Evolutionary conservation across 2,329 filamentous ascomycete species (phyloP), one percentile per base, ranked within the genome.

Genomic region (Geosmithia flava): DNA sequence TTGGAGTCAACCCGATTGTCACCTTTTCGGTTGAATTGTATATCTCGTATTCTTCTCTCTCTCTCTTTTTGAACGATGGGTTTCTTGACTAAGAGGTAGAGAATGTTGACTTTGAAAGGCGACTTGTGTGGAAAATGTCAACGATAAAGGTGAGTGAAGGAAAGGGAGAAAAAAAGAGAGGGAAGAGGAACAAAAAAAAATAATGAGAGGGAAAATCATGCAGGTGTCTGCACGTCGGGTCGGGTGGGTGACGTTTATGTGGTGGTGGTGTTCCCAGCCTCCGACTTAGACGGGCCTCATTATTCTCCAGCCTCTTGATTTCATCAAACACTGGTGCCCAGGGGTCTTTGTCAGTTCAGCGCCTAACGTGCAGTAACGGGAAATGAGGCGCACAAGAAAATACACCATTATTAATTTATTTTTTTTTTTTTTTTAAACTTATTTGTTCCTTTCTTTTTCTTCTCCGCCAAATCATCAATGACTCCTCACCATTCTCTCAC

Each of bases 211-310:
- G 33, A 37, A 16, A 37, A 37, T 37, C 33, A 37, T 37, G 33
- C 33, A 37, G 33, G 33, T 37, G 33, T 16, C 33, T 37, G 33
- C 33, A 37, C 33, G 11, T 37, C 33, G 33, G 33, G 33, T 37
- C 11, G 33, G 33, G 33, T 37, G 33, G 33, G 6, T 37, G 33
- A 37, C 33, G 33, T 37, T 37, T 37, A 37, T 37, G 33, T 42
- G n/a, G 20, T 44, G 43, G 43, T 44, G 19, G 43, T 44, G 20
- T 17, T 23, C 45, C 45, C 45, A 46, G 20, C 45, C 45, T 46
- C 44, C 48, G 33, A 49, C 48, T 49, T 49, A 49, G 44, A 49
- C 48, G 30, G 20, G 13, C 40, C n/a, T 42, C 13, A 20, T n/a
- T 3, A 13, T 15, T n/a, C 6, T 33, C 45, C 48, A 49, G 48